phyloP scores from a whole-genome alignment of 176 grass and related monocot genomes.

The Thinopyrum elongatum region DNA sequence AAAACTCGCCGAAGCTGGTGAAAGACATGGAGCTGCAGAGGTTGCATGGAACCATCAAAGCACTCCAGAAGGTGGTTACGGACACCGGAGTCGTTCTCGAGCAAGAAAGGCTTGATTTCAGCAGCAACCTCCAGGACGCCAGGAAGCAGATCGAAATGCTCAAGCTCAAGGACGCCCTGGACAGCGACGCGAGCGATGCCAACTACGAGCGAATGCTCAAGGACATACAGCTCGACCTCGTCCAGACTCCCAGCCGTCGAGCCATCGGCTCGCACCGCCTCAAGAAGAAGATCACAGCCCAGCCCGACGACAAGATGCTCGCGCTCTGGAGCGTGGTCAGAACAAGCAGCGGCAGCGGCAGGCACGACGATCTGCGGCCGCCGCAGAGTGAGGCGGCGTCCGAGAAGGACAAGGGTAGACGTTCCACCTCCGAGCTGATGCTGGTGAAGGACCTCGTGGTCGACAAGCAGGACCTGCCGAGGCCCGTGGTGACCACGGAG shows the following conservation, averaged over 20 bases:
- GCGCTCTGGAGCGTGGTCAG: slow-evolving; percentile 49
- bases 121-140: slow-evolving; percentile 55
- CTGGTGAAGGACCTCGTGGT: slow-evolving; percentile 74
- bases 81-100: slow-evolving; percentile 72
- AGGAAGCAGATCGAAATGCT: slow-evolving; percentile 80
- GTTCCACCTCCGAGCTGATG: slow-evolving; percentile 47
- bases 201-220: slow-evolving; percentile 77
- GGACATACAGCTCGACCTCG: slow-evolving; percentile 90
- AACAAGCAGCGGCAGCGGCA: slow-evolving; percentile 25
- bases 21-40: slow-evolving; percentile 68
- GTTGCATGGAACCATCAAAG: slow-evolving; percentile 70
- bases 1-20: slow-evolving; percentile 36
- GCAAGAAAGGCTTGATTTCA: slow-evolving; percentile 77
- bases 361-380: slow-evolving; percentile 26
- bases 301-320: slow-evolving; percentile 43
- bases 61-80: slow-evolving; percentile 68
- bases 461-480: slow-evolving; percentile 64
- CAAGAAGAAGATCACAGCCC: slow-evolving; percentile 27
- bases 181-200: slow-evolving; percentile 45
- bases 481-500: slow-evolving; percentile 14
- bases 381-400: slow-evolving; percentile 25
- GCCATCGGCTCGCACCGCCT: slow-evolving; percentile 24
- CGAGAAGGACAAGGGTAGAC: slow-evolving; percentile 39
- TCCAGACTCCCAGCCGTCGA: slow-evolving; percentile 57
- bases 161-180: slow-evolving; percentile 64